Base-by-base conservation (phyloP, 2,329 filamentous ascomycete species). In the Paracoccidioides brasiliensis region DNA sequence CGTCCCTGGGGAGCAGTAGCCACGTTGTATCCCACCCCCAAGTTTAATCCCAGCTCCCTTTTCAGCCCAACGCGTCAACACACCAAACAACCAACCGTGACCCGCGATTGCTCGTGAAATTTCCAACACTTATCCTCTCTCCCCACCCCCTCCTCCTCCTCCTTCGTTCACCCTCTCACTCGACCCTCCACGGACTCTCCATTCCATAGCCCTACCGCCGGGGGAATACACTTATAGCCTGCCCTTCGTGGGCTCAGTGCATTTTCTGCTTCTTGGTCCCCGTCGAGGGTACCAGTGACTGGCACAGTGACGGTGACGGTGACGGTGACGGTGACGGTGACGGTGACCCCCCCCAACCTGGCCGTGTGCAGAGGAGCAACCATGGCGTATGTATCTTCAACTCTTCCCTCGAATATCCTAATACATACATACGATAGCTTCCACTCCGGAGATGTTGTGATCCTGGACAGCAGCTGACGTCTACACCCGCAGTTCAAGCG, bases 311-410 rank as follows among this genome's bases (percentile, higher is more conserved):
- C 22, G 22, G 22, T 22, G 22, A 43, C 41, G 41, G 41, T 42
- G 14, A 42, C 3, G 9, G 41, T 12, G 22, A 5, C 10, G 22
- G 10, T 22, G 41, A 8, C 41, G 6, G n/a, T 43, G 15, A 9
- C 42, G 42, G 15, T 44, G 45, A 49, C 15, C 32, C 0, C 32
- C 28, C 30, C 6, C 32, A n/a, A n/a, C 30, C 22, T 8, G 22
- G 10, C 8, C 32, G 30, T 2, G 45, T 37, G 32, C 37, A 6
- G 8, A 51, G 30, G 37, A 37, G 14, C 63, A 64, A 74, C 58
- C 59, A 78, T 77, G 75, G 74, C 75, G 75, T 78, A 64, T 70
- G 75, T 73, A 33, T 32, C 8, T 33, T 7, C 22, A 46, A 32
- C 12, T 14, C 15, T 32, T 46, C 10, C 44, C 14, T 12, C 28